Base-by-base conservation (phyloP, 805 yeast species). In the Schizosaccharomyces japonicus region DNA sequence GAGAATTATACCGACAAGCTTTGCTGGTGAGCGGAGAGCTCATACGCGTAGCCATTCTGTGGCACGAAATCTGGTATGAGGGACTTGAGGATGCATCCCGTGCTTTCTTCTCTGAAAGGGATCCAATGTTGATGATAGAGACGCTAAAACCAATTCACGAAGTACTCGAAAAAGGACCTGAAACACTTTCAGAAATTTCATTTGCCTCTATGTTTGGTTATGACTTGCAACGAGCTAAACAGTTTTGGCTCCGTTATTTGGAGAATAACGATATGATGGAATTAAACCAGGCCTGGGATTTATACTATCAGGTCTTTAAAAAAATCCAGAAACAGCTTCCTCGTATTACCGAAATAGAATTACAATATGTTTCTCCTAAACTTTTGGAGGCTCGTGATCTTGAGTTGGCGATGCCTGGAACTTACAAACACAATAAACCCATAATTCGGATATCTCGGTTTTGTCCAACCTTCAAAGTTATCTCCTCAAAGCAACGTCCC, bases 61-160 rank as follows among this genome's bases (percentile, higher is more conserved):
- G 96, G 95, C 94, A 84, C 57, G 99, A 90, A 57, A 78, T 80
- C 58, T 90, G 99, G 98, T 85, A 84, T 56, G 96, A 85, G 63
- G 95, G 94, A 2, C 66, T 90, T 29, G 99, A 90, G 59, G 95
- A 90, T 64, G 96, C 98, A 0, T 84, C 95, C 3, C 69, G 95
- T 50, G 70, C 80, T 47, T 90, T 78, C 65, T 85, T 84, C 61
- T 94, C 92, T 31, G 98, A 90, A 52, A 90, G 83, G 55, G 83
- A 90, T 57, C 79, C 87, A 10, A 94, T 83, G 48, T 84, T 82
- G 60, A 90, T 90, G 95, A 80, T 81, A 61, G 76, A 80, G n/a
- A 84, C 84, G 1, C 63, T 90, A 47, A 94, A 82, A 52, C 95
- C 95, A 2, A 63, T 90, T 47, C 95, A 90, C 61, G 75, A 74